phyloP scores from a whole-genome alignment of 768 basidiomycete species.

The Naganishia friedmannii region DNA sequence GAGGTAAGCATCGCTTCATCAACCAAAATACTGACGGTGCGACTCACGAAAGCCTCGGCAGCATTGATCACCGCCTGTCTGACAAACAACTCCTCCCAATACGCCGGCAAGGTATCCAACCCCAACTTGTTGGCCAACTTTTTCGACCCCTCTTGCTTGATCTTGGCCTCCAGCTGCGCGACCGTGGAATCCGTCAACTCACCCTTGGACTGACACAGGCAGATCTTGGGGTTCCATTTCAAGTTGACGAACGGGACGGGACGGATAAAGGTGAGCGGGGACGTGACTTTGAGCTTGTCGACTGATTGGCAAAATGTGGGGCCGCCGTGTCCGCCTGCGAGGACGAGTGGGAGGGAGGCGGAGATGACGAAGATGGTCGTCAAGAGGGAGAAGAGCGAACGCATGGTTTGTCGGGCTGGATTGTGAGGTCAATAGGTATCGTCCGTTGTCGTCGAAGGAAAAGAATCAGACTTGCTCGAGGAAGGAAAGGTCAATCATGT shows the following conservation, averaged over 20 bases:
- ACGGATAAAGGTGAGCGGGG: conserved; percentile 8
- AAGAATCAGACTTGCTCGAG: not conserved
- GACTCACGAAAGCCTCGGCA: conserved; percentile 16
- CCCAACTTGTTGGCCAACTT: conserved; percentile 12
- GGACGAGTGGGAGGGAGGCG: not conserved
- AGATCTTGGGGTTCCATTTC: conserved; percentile 24
- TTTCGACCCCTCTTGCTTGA: not conserved
- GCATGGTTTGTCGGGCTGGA: not conserved
- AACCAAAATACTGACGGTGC: not conserved
- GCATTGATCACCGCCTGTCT: conserved; percentile 11
- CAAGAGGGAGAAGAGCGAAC: not conserved
- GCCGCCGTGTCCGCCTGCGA: not conserved
- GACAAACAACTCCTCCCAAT: conserved; percentile 19
- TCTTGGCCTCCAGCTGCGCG: conserved; percentile 7
- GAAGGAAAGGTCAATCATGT: not conserved
- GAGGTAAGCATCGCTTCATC: not conserved
- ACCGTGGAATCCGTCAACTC: conserved; percentile 7
- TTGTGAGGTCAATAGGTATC: not conserved
- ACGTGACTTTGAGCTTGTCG: conserved; percentile 24
- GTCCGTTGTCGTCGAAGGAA: not conserved
- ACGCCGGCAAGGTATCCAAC: not conserved
- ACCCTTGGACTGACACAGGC: conserved; percentile 9
- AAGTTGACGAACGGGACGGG: conserved; percentile 15
- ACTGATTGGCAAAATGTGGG: conserved; percentile 7
- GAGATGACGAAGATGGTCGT: not conserved